Conservation (phyloP, 805 yeast genomes). For the baker's yeast (Saccharomyces cerevisiae) region DNA sequence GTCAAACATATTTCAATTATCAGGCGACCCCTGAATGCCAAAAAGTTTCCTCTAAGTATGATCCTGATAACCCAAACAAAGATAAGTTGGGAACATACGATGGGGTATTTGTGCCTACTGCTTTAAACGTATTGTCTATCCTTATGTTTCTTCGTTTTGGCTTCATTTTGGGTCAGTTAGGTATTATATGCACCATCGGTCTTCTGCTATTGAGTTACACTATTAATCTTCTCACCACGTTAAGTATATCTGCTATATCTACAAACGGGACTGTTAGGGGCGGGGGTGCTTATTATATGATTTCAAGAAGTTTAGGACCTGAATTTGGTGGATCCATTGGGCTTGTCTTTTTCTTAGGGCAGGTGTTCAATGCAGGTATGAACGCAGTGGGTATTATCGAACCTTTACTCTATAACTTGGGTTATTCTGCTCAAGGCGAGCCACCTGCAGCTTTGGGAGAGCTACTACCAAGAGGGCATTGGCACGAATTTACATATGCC, state of each 20-base stretch:
- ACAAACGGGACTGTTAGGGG: conserved; percentile 97
- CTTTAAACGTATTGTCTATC: conserved; percentile 85
- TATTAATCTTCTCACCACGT: conserved; percentile 75
- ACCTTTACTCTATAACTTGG: conserved; percentile 78
- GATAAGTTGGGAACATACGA: conserved; percentile 68
- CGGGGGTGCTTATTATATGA: conserved; percentile 98
- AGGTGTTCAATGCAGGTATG: conserved; percentile 81
- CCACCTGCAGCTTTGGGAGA: conserved; percentile 32
- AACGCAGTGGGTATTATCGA: conserved; percentile 94
- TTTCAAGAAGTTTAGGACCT: conserved; percentile 88
- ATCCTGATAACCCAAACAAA: conserved; percentile 27
- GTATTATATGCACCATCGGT: conserved; percentile 66
- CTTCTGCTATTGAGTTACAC: conserved; percentile 65
- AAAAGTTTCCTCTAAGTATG: conserved; percentile 25
- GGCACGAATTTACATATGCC: conserved; percentile 65
- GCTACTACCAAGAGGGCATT: conserved; percentile 60
- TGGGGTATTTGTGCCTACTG: conserved; percentile 91
- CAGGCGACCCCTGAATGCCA: conserved; percentile 19
- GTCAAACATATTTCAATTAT: conserved; percentile 27
- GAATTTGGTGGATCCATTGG: conserved; percentile 99
- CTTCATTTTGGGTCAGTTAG: conserved; percentile 90
- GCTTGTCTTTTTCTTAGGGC: conserved; percentile 87
- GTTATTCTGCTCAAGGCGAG: conserved; percentile 44
- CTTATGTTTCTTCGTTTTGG: conserved; percentile 94
- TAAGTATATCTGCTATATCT: conserved; percentile 90